A percentile compares a stretch with the other conserved stretches of the same genome.
phyloP scores from a whole-genome alignment of 78 protist species.

The Mantamonas sphyraenae region DNA sequence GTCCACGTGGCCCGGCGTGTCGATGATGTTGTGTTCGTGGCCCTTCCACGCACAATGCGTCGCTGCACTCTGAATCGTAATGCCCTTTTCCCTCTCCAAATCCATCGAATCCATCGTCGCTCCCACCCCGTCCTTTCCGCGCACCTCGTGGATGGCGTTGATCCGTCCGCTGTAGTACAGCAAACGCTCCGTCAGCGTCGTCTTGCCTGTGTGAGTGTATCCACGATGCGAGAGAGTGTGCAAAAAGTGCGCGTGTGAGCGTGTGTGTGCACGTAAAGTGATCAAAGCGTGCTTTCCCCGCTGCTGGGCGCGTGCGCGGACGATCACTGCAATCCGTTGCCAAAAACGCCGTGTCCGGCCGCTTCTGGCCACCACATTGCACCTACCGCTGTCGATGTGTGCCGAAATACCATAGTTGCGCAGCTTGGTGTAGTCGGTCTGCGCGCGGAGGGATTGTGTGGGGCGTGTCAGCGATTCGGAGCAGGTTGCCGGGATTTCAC shows the following conservation, averaged over 20 bases:
- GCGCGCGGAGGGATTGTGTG: too few relatives aligned
- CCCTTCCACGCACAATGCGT: constrained; percentile 84
- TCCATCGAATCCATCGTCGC: constrained; percentile 95
- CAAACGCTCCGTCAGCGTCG: constrained; percentile 93
- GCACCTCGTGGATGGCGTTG: constrained; percentile 76
- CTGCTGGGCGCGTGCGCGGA: too few relatives aligned
- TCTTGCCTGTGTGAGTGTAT: too few relatives aligned
- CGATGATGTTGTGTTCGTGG: constrained; percentile 85
- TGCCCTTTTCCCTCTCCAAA: constrained; percentile 92
- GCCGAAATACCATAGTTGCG: constrained; percentile 87
- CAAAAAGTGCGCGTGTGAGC: too few relatives aligned
- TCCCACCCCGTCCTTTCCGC: constrained; percentile 86
- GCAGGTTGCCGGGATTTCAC: too few relatives aligned
- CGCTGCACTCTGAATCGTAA: constrained; percentile 96
- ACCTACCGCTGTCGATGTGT: constrained; percentile 84
- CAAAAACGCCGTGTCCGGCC: too few relatives aligned
- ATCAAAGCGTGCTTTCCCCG: too few relatives aligned
- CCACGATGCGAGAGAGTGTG: constrained; percentile 28
- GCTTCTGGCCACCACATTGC: too few relatives aligned
- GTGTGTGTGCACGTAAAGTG: too few relatives aligned
- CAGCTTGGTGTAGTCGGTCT: too few relatives aligned
- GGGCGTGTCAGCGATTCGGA: too few relatives aligned
- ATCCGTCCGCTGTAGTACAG: constrained; percentile 88
- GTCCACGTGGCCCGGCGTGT: constrained; percentile 97
- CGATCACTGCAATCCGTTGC: too few relatives aligned